These are phyloP conservation scores for Herpetospermum pedunculosum DNA, from an alignment of 306 rosid species.

Conservation along the genomic window DNA sequence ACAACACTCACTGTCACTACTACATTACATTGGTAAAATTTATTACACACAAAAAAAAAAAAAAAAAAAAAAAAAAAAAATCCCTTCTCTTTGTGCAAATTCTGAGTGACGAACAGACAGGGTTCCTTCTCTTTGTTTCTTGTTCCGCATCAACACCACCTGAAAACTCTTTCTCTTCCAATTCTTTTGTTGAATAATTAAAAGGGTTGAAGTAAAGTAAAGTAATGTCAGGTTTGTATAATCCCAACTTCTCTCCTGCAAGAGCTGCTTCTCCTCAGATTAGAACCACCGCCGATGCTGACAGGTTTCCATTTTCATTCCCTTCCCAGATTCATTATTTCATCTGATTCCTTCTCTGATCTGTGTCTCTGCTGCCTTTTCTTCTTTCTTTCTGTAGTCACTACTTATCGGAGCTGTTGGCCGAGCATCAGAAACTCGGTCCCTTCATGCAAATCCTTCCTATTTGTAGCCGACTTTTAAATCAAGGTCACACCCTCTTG, in stretches of 20 bases:
- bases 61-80: not conserved
- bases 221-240: conserved; percentile 86
- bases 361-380: not conserved
- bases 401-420: conserved; percentile 79
- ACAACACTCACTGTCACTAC: no score
- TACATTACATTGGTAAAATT: not conserved
- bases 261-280: conserved; percentile 98
- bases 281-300: conserved; percentile 65
- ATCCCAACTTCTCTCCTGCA: conserved; percentile 90
- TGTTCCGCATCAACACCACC: conserved; percentile 47
- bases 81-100: not conserved
- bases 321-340: not conserved
- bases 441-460: conserved; percentile 91
- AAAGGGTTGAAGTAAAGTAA: not conserved
- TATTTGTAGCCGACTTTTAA: conserved; percentile 69
- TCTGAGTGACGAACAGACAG: not conserved
- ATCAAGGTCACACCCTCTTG: no score
- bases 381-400: conserved; percentile 36
- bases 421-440: conserved; percentile 89
- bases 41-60: not conserved
- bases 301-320: conserved; percentile 38
- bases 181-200: conserved; percentile 21
- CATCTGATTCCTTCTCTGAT: conserved; percentile 4
- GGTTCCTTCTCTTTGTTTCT: conserved; percentile 41
- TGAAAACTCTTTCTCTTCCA: conserved; percentile 30